Base-by-base conservation (phyloP, 179 eudicot species). In the Corrigiola litoralis region DNA sequence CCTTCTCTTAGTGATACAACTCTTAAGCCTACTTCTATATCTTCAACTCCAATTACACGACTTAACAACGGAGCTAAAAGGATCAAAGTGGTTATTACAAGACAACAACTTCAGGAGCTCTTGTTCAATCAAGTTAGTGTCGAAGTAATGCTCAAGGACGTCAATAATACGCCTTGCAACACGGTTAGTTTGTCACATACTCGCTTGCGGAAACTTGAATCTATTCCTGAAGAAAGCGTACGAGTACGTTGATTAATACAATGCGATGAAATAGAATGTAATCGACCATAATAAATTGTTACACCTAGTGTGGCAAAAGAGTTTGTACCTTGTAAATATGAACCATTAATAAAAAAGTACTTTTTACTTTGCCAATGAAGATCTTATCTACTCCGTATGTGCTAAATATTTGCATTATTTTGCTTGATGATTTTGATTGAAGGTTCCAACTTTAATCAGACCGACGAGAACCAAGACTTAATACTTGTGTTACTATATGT, bases 71-170 rank as follows among this genome's bases (percentile, higher is more conserved):
- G n/a, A 10, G 72, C 70, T 0, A 82, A 63, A 69, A 83, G 87
- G 70, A 73, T 89, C n/a, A 85, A 85, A 72, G 79, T 87, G 66
- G 83, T 87, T 12, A 78, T 89, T 24, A 78, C 90, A 57, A 87
- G 72, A 74, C 75, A 87, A 17, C 90, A 87, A 69, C 83, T 89
- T 29, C 67, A 75, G 32, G 73, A 76, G 49, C 33, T 87, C 28
- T 17, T 89, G 34, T 58, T 72, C 0, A 75, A 72, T 42, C 76
- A 62, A 41, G 65, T 53, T 38, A 70, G 66, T 2, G 66, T 74
- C 5, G 79, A 79, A 3, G 79, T 76, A 16, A 38, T 80, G 49
- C 9, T 84, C 12, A 5, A 62, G 48, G 67, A 50, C 25, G 20
- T 60, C 5, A 65, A 46, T 14, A 24, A 46, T 23, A 49, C 34